Conservation (phyloP, 2,329 filamentous ascomycete genomes). For the Aspergillus sclerotialis region DNA sequence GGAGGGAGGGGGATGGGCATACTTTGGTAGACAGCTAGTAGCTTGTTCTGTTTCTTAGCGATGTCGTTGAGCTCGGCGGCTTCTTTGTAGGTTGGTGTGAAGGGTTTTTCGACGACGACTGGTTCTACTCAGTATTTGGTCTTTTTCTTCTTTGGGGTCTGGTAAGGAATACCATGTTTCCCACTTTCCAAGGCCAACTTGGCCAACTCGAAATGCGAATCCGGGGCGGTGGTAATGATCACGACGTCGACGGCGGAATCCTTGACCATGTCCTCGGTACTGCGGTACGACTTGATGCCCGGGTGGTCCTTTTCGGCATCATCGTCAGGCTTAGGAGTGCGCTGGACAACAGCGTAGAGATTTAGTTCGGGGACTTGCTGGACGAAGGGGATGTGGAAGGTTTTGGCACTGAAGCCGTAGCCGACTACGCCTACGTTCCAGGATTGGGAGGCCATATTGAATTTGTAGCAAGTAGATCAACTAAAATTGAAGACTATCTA, state of each 20-base stretch:
- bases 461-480: background rate
- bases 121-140: background rate
- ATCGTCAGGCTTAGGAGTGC: conserved; percentile 56
- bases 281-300: conserved; percentile 56
- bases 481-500: background rate
- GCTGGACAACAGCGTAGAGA: conserved; percentile 70
- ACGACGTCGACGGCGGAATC: conserved; percentile 63
- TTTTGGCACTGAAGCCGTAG: conserved; percentile 62
- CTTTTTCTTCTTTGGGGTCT: background rate
- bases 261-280: conserved; percentile 55
- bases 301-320: conserved; percentile 66
- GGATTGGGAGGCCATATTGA: conserved; percentile 35
- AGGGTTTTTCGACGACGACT: conserved; percentile 77
- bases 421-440: conserved; percentile 55
- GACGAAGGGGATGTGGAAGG: conserved; percentile 80
- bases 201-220: conserved; percentile 61
- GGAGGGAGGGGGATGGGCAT: no score
- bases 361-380: conserved; percentile 55
- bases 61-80: conserved; percentile 56
- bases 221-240: conserved; percentile 64
- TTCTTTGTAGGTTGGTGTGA: conserved; percentile 64
- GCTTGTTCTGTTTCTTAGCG: conserved; percentile 44
- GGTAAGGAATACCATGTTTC: conserved; percentile 50
- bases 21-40: conserved; percentile 65
- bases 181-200: conserved; percentile 59